Evolutionary conservation across 345 rosid genomes (phyloP).

Genomic region (Citrus cavaleriei): DNA sequence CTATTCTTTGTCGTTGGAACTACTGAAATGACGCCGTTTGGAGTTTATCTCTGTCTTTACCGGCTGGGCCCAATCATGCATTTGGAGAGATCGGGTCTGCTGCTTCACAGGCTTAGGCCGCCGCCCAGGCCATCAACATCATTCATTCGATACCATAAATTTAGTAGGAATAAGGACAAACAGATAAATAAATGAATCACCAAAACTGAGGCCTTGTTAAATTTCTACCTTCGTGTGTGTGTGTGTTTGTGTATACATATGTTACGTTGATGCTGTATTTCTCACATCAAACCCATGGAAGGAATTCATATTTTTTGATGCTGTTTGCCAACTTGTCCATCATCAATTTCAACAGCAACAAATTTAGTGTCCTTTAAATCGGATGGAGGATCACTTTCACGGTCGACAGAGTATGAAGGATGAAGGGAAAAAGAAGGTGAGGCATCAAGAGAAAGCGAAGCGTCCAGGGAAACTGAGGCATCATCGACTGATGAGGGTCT

Average conservation of each 20-base stretch:
- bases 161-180: neutral
- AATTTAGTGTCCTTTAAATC: neutral
- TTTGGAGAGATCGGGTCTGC: neutral
- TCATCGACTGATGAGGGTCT: slow-evolving; percentile 1
- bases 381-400: neutral
- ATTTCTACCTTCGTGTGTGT: neutral
- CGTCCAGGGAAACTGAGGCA: neutral
- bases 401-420: neutral
- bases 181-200: neutral
- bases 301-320: slow-evolving; percentile 6
- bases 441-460: slow-evolving; percentile 15
- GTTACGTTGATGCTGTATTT: neutral
- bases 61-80: too few species aligned
- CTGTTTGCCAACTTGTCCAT: slow-evolving; percentile 1
- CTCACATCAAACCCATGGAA: slow-evolving; percentile 29
- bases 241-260: too few species aligned
- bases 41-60: neutral
- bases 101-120: neutral
- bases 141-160: neutral
- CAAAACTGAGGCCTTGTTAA: neutral
- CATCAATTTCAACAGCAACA: slow-evolving; percentile 15
- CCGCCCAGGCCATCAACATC: neutral
- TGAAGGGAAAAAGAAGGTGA: slow-evolving; percentile 35
- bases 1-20: neutral
- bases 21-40: neutral